These are phyloP conservation scores for Pythium sp. DNA, from an alignment of 352 stramenopile genomes.

Conservation along the genomic window DNA sequence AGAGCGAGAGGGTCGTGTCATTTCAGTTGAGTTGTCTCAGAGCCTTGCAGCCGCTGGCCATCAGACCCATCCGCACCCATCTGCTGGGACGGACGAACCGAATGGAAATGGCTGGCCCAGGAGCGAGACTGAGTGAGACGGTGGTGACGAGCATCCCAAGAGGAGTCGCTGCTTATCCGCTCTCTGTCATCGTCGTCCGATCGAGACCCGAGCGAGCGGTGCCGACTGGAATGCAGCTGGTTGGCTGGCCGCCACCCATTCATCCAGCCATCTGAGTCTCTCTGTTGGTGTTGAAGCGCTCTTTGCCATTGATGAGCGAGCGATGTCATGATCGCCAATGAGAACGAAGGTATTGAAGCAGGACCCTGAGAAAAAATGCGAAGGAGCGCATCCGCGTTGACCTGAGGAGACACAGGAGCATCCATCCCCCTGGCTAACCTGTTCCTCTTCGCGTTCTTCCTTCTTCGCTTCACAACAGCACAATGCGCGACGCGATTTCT, in stretches of 20 bases:
- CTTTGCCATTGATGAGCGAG: background rate
- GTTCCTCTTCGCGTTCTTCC: background rate
- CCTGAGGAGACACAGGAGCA: background rate
- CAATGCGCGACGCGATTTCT: constrained; percentile 1
- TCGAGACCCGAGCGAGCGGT: background rate
- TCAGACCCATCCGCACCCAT: background rate
- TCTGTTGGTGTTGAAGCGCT: background rate
- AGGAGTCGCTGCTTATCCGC: background rate
- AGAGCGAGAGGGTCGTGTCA: background rate
- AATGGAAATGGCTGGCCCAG: background rate
- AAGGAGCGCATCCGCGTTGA: background rate
- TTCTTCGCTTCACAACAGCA: background rate
- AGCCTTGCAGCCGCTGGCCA: background rate
- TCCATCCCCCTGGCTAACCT: background rate
- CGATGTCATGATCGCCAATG: background rate
- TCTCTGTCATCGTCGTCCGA: background rate
- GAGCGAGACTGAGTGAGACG: background rate
- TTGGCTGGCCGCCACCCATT: background rate
- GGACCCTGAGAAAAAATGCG: background rate
- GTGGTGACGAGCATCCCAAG: background rate
- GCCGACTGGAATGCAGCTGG: background rate
- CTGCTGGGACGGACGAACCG: background rate
- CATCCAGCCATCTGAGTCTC: background rate
- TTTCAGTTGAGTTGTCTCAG: background rate
- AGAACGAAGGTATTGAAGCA: background rate